phyloP scores from a whole-genome alignment of 2,329 filamentous ascomycete species.

The Xenosphaeropsis pyriputrescens region DNA sequence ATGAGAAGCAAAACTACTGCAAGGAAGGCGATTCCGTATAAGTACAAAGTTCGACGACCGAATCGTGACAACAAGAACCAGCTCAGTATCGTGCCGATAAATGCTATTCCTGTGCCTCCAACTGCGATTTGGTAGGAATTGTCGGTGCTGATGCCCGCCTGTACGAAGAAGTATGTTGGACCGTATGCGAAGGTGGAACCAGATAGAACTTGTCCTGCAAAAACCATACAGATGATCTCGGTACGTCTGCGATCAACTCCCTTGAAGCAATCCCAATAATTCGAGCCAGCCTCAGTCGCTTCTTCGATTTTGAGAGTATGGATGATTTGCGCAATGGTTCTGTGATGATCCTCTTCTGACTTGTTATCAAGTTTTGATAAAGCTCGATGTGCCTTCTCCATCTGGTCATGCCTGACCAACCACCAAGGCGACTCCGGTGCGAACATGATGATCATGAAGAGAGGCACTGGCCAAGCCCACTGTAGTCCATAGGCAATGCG shows the following conservation, averaged over 20 bases:
- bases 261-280: conserved; percentile 30
- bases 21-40: conserved; percentile 26
- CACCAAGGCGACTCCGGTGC: conserved; percentile 32
- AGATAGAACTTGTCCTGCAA: conserved; percentile 40
- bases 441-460: conserved; percentile 24
- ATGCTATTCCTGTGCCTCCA: conserved; percentile 26
- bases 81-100: conserved; percentile 31
- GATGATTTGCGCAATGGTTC: conserved; percentile 32
- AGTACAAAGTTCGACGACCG: conserved; percentile 31
- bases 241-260: conserved; percentile 30
- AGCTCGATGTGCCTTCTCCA: conserved; percentile 24
- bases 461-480: conserved; percentile 30
- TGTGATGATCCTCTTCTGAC: conserved; percentile 24
- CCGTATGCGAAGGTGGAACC: conserved; percentile 48
- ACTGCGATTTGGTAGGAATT: conserved; percentile 37
- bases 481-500: conserved; percentile 29
- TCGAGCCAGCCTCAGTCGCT: conserved; percentile 21
- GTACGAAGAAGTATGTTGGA: conserved; percentile 42
- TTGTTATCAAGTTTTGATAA: conserved; percentile 10
- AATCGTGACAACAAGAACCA: conserved; percentile 29
- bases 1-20: conserved; percentile 27
- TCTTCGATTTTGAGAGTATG: conserved; percentile 36
- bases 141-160: conserved; percentile 31
- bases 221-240: conserved; percentile 37
- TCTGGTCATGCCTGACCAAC: conserved; percentile 25